A percentile compares a stretch with the other conserved stretches of the same genome.
These are phyloP conservation scores for Pistacia integerrima DNA, from an alignment of 345 rosid species.

Conservation along the genomic window DNA sequence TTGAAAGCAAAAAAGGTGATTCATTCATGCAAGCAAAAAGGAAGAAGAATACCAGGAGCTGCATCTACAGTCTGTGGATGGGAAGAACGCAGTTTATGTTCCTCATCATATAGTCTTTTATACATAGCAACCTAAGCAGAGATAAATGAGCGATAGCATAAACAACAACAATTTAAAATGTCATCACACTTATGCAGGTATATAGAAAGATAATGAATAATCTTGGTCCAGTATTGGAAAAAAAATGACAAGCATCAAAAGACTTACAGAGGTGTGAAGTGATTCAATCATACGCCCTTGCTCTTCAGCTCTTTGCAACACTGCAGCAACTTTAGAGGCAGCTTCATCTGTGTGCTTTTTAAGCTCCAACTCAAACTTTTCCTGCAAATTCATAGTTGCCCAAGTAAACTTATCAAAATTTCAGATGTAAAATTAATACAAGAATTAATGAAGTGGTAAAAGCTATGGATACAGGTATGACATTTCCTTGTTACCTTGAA, in stretches of 20 bases:
- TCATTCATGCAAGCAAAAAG: too few relatives aligned
- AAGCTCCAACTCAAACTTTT: slow-evolving; percentile 63
- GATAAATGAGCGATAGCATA: background rate
- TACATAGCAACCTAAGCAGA: slow-evolving; percentile 81
- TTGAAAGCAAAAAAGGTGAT: too few relatives aligned
- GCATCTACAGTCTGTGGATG: slow-evolving; percentile 41
- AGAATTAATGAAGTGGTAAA: slow-evolving; percentile 10
- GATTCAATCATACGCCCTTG: slow-evolving; percentile 92
- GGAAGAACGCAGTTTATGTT: slow-evolving; percentile 64
- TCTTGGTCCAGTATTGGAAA: background rate
- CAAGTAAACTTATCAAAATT: background rate
- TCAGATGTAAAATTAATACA: background rate
- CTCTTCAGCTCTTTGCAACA: slow-evolving; percentile 87
- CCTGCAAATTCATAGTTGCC: slow-evolving; percentile 45
- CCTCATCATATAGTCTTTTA: slow-evolving; percentile 90
- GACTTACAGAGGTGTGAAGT: slow-evolving; percentile 78
- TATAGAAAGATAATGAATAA: background rate
- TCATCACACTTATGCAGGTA: background rate
- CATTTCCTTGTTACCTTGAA: slow-evolving; percentile 60
- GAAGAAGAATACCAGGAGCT: slow-evolving; percentile 46
- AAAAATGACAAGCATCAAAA: background rate
- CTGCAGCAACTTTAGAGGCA: slow-evolving; percentile 77
- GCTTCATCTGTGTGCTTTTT: slow-evolving; percentile 76
- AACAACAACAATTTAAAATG: slow-evolving; percentile 9
- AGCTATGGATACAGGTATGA: slow-evolving; percentile 1